Evolutionary conservation across 2,329 filamentous ascomycete genomes (phyloP).

Genomic region (Cercospora zeae-maydis): DNA sequence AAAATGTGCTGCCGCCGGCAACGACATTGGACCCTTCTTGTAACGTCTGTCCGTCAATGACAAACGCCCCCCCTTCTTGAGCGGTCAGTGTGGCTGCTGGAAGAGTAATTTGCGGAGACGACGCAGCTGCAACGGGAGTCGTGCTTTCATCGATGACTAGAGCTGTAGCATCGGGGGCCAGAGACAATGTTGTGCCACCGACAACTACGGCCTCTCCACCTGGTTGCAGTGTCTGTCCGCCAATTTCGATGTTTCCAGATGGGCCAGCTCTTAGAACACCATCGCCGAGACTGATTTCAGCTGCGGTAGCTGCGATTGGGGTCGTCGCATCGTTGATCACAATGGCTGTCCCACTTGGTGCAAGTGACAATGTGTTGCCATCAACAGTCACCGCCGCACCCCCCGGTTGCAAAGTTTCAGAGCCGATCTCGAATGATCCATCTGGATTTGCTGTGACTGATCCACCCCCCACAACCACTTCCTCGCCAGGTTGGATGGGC

Average conservation of each 20-base stretch:
- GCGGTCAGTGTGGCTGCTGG: background rate
- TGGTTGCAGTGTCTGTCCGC: background rate
- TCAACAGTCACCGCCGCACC: background rate
- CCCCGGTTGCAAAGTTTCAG: background rate
- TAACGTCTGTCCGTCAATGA: slow-evolving; percentile 1
- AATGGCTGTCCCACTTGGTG: background rate
- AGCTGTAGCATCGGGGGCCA: background rate
- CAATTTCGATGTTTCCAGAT: background rate
- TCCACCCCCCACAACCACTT: background rate
- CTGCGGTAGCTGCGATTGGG: background rate
- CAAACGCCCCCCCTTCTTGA: background rate
- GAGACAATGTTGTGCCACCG: background rate
- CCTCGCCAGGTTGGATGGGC: background rate
- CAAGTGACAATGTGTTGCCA: slow-evolving; percentile 3
- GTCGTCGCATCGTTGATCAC: background rate
- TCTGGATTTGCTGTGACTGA: background rate
- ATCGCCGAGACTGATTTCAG: background rate
- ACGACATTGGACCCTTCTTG: background rate
- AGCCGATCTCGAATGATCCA: background rate
- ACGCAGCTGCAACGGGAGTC: background rate
- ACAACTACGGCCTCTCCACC: background rate
- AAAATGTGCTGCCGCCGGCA: slow-evolving; percentile 4
- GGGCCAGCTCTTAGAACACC: background rate
- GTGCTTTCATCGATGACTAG: background rate
- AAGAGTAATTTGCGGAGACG: background rate